Evolutionary conservation across 768 basidiomycete species (phyloP), one percentile per base, ranked within the genome.

Genomic region (Suillus luteus): DNA sequence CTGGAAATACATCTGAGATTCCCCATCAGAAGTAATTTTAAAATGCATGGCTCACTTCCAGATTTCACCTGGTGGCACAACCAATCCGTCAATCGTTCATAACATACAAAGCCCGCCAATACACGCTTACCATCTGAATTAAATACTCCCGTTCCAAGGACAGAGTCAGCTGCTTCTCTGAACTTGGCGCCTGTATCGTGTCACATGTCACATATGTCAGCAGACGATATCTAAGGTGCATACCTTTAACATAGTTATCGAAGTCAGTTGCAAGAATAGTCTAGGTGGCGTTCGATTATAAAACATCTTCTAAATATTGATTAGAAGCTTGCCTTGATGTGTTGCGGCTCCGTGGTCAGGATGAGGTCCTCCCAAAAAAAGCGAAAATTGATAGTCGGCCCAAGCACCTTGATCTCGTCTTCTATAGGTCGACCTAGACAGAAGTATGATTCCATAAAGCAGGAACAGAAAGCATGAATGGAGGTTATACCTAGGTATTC

Each of bases 121-220:
- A 10, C 31, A 9, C 17, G 15, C 73, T 60, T 61, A 79, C 83
- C 82, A 68, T 85, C 83, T 2, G 82, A 79, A 65, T 84, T 86
- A 72, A 87, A 86, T 7, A 87, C 80, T 7, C 86, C 86, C 0
- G 76, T 80, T 17, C 85, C 85, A 17, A 85, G 68, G 15, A 84
- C 72, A 12, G 69, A 67, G 33, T 71, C 51, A 19, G 77, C 72
- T 17, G 71, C 69, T 48, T 69, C 64, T 46, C 68, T 69, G 61
- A 81, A 78, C 17, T 66, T 68, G 17, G 66, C 68, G 1, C 80
- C 80, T 82, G 62, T 8, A n/a, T 12, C 24, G 40, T 27, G 22
- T 27, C 11, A 48, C 44, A 24, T 46, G 17, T 64, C 27, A 64
- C 9, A 41, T 4, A 31, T 37, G 2, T 57, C n/a, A 24, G 24